Base-by-base conservation (phyloP, 371 early-diverging fungal species). In the Caulochytrium protostelioides region DNA sequence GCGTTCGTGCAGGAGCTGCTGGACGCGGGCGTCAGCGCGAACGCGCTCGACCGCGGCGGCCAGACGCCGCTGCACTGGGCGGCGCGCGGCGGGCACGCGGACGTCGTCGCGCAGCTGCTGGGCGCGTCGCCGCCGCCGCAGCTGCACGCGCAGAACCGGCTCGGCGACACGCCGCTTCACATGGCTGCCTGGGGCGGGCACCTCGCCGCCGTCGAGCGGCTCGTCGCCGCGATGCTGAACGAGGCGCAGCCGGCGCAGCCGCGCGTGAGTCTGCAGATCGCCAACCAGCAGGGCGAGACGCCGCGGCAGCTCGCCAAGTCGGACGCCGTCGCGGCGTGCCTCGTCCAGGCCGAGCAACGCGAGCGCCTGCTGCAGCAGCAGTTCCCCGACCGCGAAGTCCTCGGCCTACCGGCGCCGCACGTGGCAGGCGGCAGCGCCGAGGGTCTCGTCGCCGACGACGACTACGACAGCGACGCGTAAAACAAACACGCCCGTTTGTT, bases 51-150 rank as follows among this genome's bases (percentile, higher is more conserved):
- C 43, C 52, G 48, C 30, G 65, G 60, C 3, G 54, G 55, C 7
- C 62, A 65, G 35, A 39, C 55, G 2, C 57, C 65, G 4, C 35
- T 65, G 15, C 65, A 65, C 43, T 65, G 65, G 59, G 65, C 65
- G 1, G 43, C 47, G 20, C 29, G 65, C 5, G 22, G 23, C 18
- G 62, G 62, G 4, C 57, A 65, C 29, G 33, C 40, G 6, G 56
- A 61, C 3, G 40, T 56, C 22, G 59, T 54, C 7, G 25, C 37
- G 17, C 15, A 54, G 31, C 44, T 65, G 21, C 37, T 65, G 26
- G 41, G 22, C 10, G 16, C 6, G 16, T 21, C 14, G 12, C 21
- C 17, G 4, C 4, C 14, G 6, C 4, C n/a, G 6, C 4, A 21
- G 22, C 22, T 37, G 6, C n/a, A 22, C 30, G 30, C 6, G 4